Conservation (phyloP, 208 protist species). For the Acanthamoeba castellanii region DNA sequence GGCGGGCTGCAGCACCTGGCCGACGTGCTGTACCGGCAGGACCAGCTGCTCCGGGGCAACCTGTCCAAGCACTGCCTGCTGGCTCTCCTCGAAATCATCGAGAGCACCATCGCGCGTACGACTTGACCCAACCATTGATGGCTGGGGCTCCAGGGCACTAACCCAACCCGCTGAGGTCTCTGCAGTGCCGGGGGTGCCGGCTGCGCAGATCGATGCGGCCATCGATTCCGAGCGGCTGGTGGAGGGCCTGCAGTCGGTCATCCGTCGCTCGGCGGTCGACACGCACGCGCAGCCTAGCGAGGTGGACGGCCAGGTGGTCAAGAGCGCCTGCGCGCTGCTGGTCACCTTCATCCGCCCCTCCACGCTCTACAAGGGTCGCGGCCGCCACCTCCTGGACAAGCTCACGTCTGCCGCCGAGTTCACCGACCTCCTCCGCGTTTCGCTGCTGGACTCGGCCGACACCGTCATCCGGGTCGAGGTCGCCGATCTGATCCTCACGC, state of each 20-base stretch:
- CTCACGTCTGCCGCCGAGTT: background rate
- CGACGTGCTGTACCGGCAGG: constrained; percentile 63
- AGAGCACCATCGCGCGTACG: constrained; percentile 23
- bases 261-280: constrained; percentile 8
- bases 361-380: background rate
- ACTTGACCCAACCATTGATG: background rate
- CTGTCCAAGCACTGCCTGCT: constrained; percentile 50
- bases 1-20: constrained; percentile 74
- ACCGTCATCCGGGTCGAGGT: constrained; percentile 2
- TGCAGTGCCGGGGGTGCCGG: background rate
- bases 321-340: constrained; percentile 3
- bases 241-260: background rate
- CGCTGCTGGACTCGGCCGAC: constrained; percentile 13
- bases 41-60: constrained; percentile 37
- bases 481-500: background rate
- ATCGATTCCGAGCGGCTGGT: constrained; percentile 7
- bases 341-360: constrained; percentile 1
- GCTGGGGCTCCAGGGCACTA: background rate
- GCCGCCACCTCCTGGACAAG: constrained; percentile 19
- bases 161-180: no score
- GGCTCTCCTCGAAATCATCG: constrained; percentile 24
- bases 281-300: background rate
- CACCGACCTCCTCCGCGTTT: background rate
- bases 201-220: background rate
- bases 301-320: constrained; percentile 33